phyloP scores from a whole-genome alignment of 108 stramenopile species.

The Conticribra guillardii region DNA sequence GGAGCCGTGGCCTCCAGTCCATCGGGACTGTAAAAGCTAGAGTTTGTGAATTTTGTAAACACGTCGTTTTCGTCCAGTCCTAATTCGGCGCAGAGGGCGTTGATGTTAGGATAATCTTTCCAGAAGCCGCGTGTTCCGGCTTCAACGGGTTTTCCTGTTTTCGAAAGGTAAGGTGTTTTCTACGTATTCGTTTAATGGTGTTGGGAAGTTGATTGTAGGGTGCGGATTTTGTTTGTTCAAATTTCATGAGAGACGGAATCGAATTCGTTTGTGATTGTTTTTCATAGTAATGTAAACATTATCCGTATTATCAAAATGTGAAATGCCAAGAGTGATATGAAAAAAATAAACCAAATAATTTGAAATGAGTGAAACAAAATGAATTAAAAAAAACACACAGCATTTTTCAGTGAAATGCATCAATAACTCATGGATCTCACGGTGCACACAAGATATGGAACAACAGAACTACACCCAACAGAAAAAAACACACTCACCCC shows the following conservation, averaged over 20 bases:
- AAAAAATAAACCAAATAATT: too few species aligned
- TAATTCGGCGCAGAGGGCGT: slow-evolving; percentile 72
- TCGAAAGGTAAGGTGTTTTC: slow-evolving; percentile 68
- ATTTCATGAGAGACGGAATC: too few species aligned
- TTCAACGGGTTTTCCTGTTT: slow-evolving; percentile 78
- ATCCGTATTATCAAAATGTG: too few species aligned
- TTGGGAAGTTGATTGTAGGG: not conserved
- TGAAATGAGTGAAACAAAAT: too few species aligned
- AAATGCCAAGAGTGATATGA: too few species aligned
- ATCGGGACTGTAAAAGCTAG: slow-evolving; percentile 92
- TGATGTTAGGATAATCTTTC: slow-evolving; percentile 96
- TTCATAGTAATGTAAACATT: too few species aligned
- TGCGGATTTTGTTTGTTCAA: not conserved
- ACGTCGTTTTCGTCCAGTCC: slow-evolving; percentile 69
- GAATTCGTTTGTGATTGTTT: too few species aligned
- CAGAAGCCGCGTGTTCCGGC: slow-evolving; percentile 93
- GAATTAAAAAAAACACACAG: too few species aligned
- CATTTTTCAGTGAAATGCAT: too few species aligned
- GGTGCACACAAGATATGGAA: too few species aligned
- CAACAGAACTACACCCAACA: too few species aligned
- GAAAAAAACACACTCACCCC: slow-evolving; percentile 33
- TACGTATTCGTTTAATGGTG: not conserved
- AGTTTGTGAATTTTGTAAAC: slow-evolving; percentile 91
- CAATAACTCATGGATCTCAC: too few species aligned
- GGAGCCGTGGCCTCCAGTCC: slow-evolving; percentile 93